A percentile compares a stretch with the other conserved stretches of the same genome.
phyloP scores from a whole-genome alignment of 805 yeast genomes.

The Ogataea dorogensis region DNA sequence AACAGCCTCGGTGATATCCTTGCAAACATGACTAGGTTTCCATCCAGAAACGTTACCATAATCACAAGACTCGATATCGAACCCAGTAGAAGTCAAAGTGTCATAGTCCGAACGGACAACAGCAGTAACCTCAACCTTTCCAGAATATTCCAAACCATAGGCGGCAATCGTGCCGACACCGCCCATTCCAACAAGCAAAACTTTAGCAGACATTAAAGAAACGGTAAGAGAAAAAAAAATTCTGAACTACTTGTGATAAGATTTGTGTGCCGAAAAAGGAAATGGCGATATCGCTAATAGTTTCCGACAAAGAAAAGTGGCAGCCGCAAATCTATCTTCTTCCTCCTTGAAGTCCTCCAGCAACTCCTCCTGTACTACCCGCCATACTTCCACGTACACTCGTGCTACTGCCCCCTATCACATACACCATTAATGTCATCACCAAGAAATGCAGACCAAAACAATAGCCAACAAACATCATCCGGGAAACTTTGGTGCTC shows the following conservation, averaged over 20 bases:
- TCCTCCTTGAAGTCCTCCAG: conserved; percentile 18
- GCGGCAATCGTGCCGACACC: conserved; percentile 86
- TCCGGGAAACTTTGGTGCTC: conserved; percentile 69
- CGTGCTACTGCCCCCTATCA: conserved; percentile 35
- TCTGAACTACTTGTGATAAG: too few species aligned
- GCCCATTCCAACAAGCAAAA: conserved; percentile 75
- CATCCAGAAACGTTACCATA: conserved; percentile 56
- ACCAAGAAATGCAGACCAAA: conserved; percentile 71
- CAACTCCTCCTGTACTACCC: conserved; percentile 31
- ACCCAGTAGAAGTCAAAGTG: conserved; percentile 50
- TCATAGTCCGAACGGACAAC: conserved; percentile 68
- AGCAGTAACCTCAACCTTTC: conserved; percentile 52
- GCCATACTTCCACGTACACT: conserved; percentile 13
- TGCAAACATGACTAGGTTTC: conserved; percentile 48
- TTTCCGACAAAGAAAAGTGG: conserved; percentile 36
- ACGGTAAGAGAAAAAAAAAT: not conserved
- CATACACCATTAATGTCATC: conserved; percentile 58
- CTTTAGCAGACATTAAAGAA: conserved; percentile 29
- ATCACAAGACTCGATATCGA: conserved; percentile 56
- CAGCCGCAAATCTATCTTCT: not conserved
- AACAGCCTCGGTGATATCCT: conserved; percentile 46
- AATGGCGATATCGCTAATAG: conserved; percentile 11
- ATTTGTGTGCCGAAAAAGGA: too few species aligned
- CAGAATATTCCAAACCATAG: conserved; percentile 50
- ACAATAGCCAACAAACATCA: conserved; percentile 72